Evolutionary conservation across 2,329 filamentous ascomycete species (phyloP).

Genomic region (Fusarium metavorans): DNA sequence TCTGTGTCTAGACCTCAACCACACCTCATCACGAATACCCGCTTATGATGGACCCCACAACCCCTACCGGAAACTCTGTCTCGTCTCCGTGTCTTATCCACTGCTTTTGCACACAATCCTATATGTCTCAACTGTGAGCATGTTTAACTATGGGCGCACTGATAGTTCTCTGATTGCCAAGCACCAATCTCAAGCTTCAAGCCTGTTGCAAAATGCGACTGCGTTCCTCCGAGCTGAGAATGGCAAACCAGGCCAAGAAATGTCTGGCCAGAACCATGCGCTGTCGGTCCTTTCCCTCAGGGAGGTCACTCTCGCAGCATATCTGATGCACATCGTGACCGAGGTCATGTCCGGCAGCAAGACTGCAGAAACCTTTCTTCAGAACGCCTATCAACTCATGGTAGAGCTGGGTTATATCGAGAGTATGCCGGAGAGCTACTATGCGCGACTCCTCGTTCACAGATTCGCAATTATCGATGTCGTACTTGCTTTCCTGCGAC

Average conservation of each 20-base stretch:
- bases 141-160: constrained; percentile 14
- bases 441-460: not conserved
- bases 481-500: not conserved
- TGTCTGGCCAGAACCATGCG: not conserved
- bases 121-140: constrained; percentile 13
- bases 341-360: constrained; percentile 19
- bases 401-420: not conserved
- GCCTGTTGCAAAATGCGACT: not conserved
- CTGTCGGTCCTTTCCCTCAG: not conserved
- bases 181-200: constrained; percentile 8
- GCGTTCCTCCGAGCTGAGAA: not conserved
- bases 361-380: not conserved
- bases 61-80: not conserved
- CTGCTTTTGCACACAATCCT: constrained; percentile 14
- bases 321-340: constrained; percentile 11
- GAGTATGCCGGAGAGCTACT: not conserved
- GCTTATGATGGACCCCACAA: not conserved
- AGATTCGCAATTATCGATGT: not conserved
- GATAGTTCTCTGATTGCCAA: not conserved
- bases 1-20: not conserved
- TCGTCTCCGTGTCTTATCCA: not conserved
- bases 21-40: not conserved
- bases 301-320: constrained; percentile 14
- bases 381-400: not conserved
- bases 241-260: not conserved